phyloP scores from a whole-genome alignment of 106 monocot genomes.

The Dioscorea dumetorum region DNA sequence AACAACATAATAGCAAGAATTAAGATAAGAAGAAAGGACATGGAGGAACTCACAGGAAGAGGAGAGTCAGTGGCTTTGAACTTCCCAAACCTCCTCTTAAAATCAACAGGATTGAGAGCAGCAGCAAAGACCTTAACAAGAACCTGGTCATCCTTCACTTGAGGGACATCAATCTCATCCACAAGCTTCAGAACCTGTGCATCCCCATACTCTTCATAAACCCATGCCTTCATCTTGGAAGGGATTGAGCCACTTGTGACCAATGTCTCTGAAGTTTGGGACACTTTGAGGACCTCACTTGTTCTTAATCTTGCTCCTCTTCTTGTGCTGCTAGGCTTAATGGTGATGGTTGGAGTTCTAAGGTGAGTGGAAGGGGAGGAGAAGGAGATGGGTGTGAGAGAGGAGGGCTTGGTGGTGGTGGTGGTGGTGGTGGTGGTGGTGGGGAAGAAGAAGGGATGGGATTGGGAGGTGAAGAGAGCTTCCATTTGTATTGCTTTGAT shows the following conservation, averaged over 20 bases:
- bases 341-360: neutral
- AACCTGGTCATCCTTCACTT: slow-evolving; percentile 75
- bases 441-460: neutral
- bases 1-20: too few relatives aligned
- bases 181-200: slow-evolving; percentile 47
- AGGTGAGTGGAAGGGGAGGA: neutral
- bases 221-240: slow-evolving; percentile 76
- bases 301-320: neutral
- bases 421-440: neutral
- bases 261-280: slow-evolving; percentile 10
- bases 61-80: slow-evolving; percentile 89
- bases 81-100: slow-evolving; percentile 82
- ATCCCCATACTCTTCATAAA: slow-evolving; percentile 77
- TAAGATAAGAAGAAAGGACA: neutral
- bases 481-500: neutral
- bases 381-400: neutral
- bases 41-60: slow-evolving; percentile 44
- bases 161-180: slow-evolving; percentile 57
- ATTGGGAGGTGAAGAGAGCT: slow-evolving; percentile 2
- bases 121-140: slow-evolving; percentile 84
- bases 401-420: neutral
- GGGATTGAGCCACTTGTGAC: slow-evolving; percentile 24
- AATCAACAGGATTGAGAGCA: slow-evolving; percentile 86
- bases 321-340: too few relatives aligned
- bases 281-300: slow-evolving; percentile 7